Percentiles rank a stretch among this genome's conserved stretches.
Evolutionary conservation across 345 rosid species (phyloP).

Genomic region (Cochlearia excelsa): DNA sequence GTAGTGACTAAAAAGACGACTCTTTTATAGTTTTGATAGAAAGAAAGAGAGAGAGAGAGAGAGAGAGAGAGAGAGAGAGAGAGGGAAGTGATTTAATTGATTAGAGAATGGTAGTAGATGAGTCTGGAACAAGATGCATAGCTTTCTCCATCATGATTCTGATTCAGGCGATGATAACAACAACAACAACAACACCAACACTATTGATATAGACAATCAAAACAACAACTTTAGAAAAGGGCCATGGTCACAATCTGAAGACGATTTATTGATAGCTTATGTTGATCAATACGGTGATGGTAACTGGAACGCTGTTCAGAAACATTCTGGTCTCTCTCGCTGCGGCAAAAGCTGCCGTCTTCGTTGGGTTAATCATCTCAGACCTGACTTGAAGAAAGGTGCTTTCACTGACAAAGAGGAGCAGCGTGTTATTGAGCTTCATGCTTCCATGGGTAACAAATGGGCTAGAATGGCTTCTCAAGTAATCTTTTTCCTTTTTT

Average conservation of each 20-base stretch:
- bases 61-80: no score
- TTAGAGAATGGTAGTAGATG: no score
- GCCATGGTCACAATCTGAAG: constrained; percentile 60
- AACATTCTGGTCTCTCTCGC: constrained; percentile 53
- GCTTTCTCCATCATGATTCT: no score
- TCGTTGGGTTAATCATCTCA: constrained; percentile 67
- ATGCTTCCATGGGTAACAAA: constrained; percentile 52
- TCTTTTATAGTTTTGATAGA: no score
- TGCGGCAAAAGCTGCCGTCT: constrained; percentile 69
- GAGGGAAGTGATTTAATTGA: no score
- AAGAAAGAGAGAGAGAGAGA: no score
- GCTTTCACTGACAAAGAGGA: constrained; percentile 51
- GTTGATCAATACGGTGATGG: constrained; percentile 62
- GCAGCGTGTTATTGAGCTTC: constrained; percentile 47
- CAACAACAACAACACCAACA: no score
- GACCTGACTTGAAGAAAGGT: constrained; percentile 58
- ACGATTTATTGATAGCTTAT: constrained; percentile 46
- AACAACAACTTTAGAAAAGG: constrained; percentile 42
- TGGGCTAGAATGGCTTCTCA: constrained; percentile 60
- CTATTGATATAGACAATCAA: neutral
- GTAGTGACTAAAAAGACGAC: no score
- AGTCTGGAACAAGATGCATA: constrained; percentile 8
- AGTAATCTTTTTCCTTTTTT: constrained; percentile 29
- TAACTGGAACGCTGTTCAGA: constrained; percentile 68
- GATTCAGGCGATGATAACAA: neutral